A percentile compares a stretch with the other conserved stretches of the same genome.
Conservation (phyloP, 768 basidiomycete species). For the Tylopilus plumbeoviolaceoides region DNA sequence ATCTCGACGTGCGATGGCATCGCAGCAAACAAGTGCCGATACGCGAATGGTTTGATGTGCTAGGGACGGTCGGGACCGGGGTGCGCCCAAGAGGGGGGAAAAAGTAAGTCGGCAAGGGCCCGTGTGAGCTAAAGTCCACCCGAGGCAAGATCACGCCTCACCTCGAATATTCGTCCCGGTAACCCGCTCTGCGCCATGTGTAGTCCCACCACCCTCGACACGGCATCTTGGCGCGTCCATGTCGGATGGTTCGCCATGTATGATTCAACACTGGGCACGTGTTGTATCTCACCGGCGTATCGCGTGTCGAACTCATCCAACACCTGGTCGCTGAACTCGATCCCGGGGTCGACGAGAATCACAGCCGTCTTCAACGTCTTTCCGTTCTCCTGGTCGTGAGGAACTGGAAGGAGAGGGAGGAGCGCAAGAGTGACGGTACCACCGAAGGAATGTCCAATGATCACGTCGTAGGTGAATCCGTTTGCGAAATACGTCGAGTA, state of each 20-base stretch:
- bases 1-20: constrained; percentile 6
- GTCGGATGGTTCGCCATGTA: constrained; percentile 4
- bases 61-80: too few relatives aligned
- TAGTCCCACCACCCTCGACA: constrained; percentile 10
- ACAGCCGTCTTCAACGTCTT: background rate
- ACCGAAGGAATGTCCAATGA: constrained; percentile 17
- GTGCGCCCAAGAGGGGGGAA: too few relatives aligned
- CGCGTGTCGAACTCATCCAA: background rate
- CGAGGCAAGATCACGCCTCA: background rate
- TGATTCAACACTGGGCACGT: constrained; percentile 5
- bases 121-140: too few relatives aligned
- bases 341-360: constrained; percentile 14
- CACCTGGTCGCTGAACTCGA: constrained; percentile 1
- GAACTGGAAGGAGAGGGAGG: constrained; percentile 6
- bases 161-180: background rate
- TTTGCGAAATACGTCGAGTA: constrained; percentile 13
- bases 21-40: constrained; percentile 6
- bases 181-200: constrained; percentile 4
- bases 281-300: background rate
- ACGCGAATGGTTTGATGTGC: constrained; percentile 15
- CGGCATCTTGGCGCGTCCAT: constrained; percentile 14
- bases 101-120: too few relatives aligned
- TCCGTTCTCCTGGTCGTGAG: background rate
- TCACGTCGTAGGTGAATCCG: constrained; percentile 11
- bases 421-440: constrained; percentile 9